These are phyloP conservation scores for Arachnopeziza araneosa DNA, from an alignment of 2,329 filamentous ascomycete genomes.

Conservation along the genomic window DNA sequence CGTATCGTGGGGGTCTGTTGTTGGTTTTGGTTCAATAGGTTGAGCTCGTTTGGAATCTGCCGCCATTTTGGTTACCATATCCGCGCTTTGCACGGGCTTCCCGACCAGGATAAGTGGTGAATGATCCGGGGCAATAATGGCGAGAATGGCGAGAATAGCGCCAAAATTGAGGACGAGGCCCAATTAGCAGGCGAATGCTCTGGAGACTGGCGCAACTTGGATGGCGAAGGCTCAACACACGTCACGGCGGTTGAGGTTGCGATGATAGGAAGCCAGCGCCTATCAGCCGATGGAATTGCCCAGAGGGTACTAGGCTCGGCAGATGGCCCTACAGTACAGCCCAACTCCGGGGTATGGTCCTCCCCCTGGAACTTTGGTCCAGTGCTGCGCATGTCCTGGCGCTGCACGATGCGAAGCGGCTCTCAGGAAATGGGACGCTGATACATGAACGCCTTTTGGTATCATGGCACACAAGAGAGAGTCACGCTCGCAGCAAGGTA, in stretches of 20 bases:
- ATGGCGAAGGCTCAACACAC: not conserved
- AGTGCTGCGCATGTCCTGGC: not conserved
- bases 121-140: not conserved
- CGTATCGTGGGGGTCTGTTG: not conserved
- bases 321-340: not conserved
- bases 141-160: not conserved
- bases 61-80: not conserved
- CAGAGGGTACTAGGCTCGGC: not conserved
- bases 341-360: not conserved
- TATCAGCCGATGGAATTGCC: not conserved
- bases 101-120: not conserved
- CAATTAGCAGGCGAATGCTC: not conserved
- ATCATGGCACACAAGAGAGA: too few species aligned
- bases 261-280: not conserved
- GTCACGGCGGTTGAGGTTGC: not conserved
- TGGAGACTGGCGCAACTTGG: not conserved
- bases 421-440: not conserved
- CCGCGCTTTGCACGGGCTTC: not conserved
- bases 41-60: not conserved
- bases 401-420: not conserved
- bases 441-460: not conserved
- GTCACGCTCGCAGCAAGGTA: too few species aligned
- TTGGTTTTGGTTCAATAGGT: not conserved
- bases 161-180: not conserved
- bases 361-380: not conserved